Evolutionary conservation across 495 filamentous ascomycete species (phyloP).

Genomic region (Penicillium pancosmium): DNA sequence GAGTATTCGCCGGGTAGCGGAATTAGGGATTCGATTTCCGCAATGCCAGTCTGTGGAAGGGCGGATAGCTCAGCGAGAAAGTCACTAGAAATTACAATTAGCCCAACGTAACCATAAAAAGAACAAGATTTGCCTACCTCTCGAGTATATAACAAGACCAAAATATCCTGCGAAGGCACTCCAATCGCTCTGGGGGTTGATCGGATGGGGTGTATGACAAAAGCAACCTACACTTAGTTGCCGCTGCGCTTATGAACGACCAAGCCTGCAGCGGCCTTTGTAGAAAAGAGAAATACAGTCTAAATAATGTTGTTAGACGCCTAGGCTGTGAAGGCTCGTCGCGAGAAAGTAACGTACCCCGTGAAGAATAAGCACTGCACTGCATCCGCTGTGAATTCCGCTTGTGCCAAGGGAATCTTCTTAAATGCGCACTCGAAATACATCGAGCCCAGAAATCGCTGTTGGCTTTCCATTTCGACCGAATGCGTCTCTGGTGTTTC

Average conservation of each 20-base stretch:
- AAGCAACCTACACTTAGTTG: slow-evolving; percentile 22
- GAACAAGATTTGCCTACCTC: too few species aligned
- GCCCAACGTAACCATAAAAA: too few species aligned
- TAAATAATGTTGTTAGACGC: background rate
- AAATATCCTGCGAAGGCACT: slow-evolving; percentile 49
- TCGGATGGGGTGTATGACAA: slow-evolving; percentile 12
- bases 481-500: background rate
- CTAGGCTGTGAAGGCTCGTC: too few species aligned
- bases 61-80: slow-evolving; percentile 40
- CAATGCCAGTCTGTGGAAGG: slow-evolving; percentile 46
- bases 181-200: slow-evolving; percentile 29
- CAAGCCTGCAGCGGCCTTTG: slow-evolving; percentile 23
- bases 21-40: slow-evolving; percentile 46
- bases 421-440: slow-evolving; percentile 18
- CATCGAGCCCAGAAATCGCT: background rate
- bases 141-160: slow-evolving; percentile 54
- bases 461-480: background rate
- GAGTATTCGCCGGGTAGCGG: slow-evolving; percentile 37
- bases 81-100: too few species aligned
- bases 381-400: slow-evolving; percentile 15
- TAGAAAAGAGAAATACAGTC: slow-evolving; percentile 19
- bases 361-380: slow-evolving; percentile 21
- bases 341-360: slow-evolving; percentile 3
- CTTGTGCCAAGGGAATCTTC: slow-evolving; percentile 17
- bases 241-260: slow-evolving; percentile 21